Percentiles rank a stretch among this genome's conserved stretches.
phyloP scores from a whole-genome alignment of 176 grass and related monocot species.

The Zoysia japonica region DNA sequence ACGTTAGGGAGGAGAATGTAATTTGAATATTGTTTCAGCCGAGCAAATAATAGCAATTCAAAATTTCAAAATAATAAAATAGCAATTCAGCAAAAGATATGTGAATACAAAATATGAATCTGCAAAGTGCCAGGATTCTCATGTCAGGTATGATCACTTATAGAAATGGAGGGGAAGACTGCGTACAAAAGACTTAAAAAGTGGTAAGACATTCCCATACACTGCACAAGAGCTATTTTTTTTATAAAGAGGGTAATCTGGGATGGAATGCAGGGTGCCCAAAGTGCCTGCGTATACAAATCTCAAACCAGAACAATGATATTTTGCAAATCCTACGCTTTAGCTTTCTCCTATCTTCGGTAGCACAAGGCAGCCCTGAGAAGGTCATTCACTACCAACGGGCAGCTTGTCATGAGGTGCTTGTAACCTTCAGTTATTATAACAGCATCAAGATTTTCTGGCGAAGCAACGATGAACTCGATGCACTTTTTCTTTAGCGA shows the following conservation, averaged over 20 bases:
- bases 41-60: not conserved
- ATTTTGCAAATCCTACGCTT: not conserved
- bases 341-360: not conserved
- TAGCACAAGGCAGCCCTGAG: constrained; percentile 18
- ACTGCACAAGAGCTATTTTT: not conserved
- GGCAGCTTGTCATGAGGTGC: constrained; percentile 21
- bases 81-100: not conserved
- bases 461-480: constrained; percentile 17
- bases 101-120: not conserved
- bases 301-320: not conserved
- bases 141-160: not conserved
- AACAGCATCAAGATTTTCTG: constrained; percentile 24
- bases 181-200: too few species aligned
- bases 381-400: constrained; percentile 1
- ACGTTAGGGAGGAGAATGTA: too few species aligned
- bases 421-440: constrained; percentile 26
- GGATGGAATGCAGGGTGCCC: not conserved
- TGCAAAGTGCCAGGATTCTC: not conserved
- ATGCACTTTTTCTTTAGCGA: constrained; percentile 36
- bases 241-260: not conserved
- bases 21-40: not conserved
- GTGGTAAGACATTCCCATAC: too few species aligned
- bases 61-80: too few species aligned
- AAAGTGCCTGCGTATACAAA: not conserved
- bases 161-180: too few species aligned